Percentiles rank a stretch among this genome's conserved stretches.
Conservation (phyloP, 2,329 filamentous ascomycete genomes). For the Alternaria viburni region DNA sequence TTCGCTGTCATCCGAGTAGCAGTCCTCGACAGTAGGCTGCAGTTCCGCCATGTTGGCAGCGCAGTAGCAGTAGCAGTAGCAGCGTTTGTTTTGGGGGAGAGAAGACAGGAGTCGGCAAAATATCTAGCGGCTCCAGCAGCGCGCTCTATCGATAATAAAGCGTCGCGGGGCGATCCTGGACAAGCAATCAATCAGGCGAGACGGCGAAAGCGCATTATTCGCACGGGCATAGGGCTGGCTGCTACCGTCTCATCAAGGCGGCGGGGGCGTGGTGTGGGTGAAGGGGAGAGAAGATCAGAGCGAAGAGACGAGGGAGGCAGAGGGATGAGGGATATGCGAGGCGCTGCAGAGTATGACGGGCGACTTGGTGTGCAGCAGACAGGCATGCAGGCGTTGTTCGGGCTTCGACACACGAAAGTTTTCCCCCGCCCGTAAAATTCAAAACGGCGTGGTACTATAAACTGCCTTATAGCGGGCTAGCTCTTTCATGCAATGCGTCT, state of each 20-base stretch:
- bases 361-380: slow-evolving; percentile 16
- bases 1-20: slow-evolving; percentile 48
- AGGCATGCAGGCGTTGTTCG: slow-evolving; percentile 28
- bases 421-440: slow-evolving; percentile 33
- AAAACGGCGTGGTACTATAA: slow-evolving; percentile 32
- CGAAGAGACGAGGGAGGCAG: slow-evolving; percentile 6
- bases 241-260: slow-evolving; percentile 19
- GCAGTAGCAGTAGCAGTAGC: neutral
- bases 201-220: slow-evolving; percentile 20
- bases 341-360: slow-evolving; percentile 20
- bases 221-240: slow-evolving; percentile 1
- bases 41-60: slow-evolving; percentile 31
- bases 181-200: slow-evolving; percentile 28
- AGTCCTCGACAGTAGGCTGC: slow-evolving; percentile 48
- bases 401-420: slow-evolving; percentile 28
- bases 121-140: slow-evolving; percentile 26
- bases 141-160: slow-evolving; percentile 23
- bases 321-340: slow-evolving; percentile 21
- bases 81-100: slow-evolving; percentile 7
- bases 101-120: slow-evolving; percentile 17
- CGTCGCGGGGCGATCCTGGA: slow-evolving; percentile 22
- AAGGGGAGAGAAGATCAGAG: neutral
- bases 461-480: slow-evolving; percentile 11
- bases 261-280: slow-evolving; percentile 1
- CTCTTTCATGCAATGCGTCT: slow-evolving; percentile 31